Conservation (phyloP, 1,284 basidiomycete species). For the Hypsizygus ulmarius region DNA sequence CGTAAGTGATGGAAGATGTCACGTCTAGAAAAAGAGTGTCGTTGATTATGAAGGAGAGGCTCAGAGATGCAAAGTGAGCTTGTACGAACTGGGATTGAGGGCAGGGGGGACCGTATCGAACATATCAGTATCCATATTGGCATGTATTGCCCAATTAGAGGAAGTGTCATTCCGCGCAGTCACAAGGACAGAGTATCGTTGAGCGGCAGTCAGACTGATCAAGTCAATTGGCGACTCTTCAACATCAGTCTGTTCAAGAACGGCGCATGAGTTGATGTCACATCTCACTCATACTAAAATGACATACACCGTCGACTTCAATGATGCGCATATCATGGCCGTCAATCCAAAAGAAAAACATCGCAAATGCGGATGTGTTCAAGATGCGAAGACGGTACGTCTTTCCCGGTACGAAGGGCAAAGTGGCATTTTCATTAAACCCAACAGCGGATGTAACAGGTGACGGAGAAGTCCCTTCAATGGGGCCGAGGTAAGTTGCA, state of each 20-base stretch:
- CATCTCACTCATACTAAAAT: not conserved
- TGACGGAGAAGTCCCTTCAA: conserved; percentile 44
- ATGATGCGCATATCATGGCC: conserved; percentile 91
- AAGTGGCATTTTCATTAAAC: conserved; percentile 84
- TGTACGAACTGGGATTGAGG: conserved; percentile 66
- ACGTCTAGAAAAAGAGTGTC: conserved; percentile 47
- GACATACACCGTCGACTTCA: conserved; percentile 75
- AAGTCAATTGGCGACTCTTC: conserved; percentile 70
- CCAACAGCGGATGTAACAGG: conserved; percentile 58
- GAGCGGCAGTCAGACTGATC: conserved; percentile 78
- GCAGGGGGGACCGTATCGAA: conserved; percentile 76
- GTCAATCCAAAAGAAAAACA: conserved; percentile 88
- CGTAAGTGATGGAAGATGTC: conserved; percentile 76
- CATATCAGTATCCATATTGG: conserved; percentile 86
- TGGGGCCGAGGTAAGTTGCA: conserved; percentile 65
- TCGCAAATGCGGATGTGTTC: conserved; percentile 72
- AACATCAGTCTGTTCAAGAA: conserved; percentile 62
- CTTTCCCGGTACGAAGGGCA: conserved; percentile 82
- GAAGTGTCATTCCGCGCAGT: conserved; percentile 84
- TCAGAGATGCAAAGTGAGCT: not conserved
- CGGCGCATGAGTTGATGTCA: conserved; percentile 1
- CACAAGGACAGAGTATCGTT: conserved; percentile 92
- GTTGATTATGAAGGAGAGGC: not conserved
- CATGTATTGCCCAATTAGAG: conserved; percentile 86
- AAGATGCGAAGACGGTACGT: conserved; percentile 75